A percentile compares a stretch with the other conserved stretches of the same genome.
These are phyloP conservation scores for Candida manassasensis DNA, from an alignment of 805 yeast species.

Conservation along the genomic window DNA sequence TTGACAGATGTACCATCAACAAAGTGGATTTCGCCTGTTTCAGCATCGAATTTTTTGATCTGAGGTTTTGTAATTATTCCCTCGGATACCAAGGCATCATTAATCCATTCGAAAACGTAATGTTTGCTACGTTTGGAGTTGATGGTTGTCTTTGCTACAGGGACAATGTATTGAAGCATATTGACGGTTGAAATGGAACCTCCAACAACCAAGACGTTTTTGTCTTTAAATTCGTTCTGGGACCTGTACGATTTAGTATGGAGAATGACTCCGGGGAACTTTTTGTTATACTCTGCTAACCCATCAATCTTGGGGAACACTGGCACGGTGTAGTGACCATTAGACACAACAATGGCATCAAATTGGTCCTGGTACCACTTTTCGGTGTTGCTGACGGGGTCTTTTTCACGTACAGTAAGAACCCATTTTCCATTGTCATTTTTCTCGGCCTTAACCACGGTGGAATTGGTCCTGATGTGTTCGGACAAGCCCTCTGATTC, in stretches of 20 bases:
- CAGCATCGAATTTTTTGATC: conserved; percentile 17
- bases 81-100: conserved; percentile 33
- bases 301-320: conserved; percentile 54
- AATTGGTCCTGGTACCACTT: conserved; percentile 44
- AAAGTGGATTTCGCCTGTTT: conserved; percentile 22
- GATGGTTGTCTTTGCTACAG: conserved; percentile 22
- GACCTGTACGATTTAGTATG: conserved; percentile 57
- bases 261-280: conserved; percentile 42
- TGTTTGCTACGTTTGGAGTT: conserved; percentile 25
- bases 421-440: conserved; percentile 35
- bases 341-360: conserved; percentile 61
- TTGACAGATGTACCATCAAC: conserved; percentile 21
- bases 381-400: conserved; percentile 11
- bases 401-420: conserved; percentile 18
- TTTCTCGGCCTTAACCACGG: conserved; percentile 35
- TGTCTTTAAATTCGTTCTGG: conserved; percentile 39
- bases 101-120: conserved; percentile 30
- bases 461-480: conserved; percentile 34
- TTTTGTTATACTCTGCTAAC: conserved; percentile 40
- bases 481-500: conserved; percentile 21
- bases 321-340: conserved; percentile 64
- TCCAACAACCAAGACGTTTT: conserved; percentile 41
- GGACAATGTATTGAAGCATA: conserved; percentile 37
- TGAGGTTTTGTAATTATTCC: conserved; percentile 26
- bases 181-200: conserved; percentile 40